Evolutionary conservation across 208 protist genomes (phyloP), one percentile per base, ranked within the genome.

Genomic region (Wallacemonas collosoma): DNA sequence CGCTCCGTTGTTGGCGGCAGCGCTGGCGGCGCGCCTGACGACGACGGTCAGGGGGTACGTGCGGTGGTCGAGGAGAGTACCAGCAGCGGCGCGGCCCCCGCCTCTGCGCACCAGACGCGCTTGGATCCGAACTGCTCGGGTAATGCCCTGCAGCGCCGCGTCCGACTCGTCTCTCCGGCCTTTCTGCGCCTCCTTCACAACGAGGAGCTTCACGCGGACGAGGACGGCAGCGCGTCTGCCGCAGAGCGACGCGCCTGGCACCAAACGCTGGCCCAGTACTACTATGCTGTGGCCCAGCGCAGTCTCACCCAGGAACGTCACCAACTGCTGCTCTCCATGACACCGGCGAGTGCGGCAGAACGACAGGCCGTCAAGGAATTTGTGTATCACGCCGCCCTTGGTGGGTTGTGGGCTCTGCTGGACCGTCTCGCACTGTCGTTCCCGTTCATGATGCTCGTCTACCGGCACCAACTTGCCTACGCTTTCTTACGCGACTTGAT

Each of bases 291-390:
- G 3, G 72, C 89, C 1, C 77, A 90, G 51, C 64, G 57, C 15
- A 76, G 63, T 44, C 45, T 73, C 36, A 57, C n/a, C 56, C 68
- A 4, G 45, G 48, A 62, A 45, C 56, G 17, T 3, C 75, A 53
- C 44, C 45, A 39, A 41, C 48, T 60, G 53, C 51, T 17, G 36
- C 36, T 45, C 7, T 48, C 17, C 12, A 35, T 50, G 38, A 9
- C 47, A 1, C 68, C 68, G 5, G n/a, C 45, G 15, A 72, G 57
- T 54, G 73, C 75, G 39, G 73, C 80, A 61, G 78, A 92, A 68
- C 84, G 91, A 1, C 76, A 77, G 38, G 86, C 87, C 9, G 82
- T 90, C 58, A 93, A 93, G 80, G 88, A 93, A 73, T 64, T 95
- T 35, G 43, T 81, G 4, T 88, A 89, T 58, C 91, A 95, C 62